Evolutionary conservation across 1,284 basidiomycete genomes (phyloP), one percentile per base, ranked within the genome.

Genomic region (Pascua sp.): DNA sequence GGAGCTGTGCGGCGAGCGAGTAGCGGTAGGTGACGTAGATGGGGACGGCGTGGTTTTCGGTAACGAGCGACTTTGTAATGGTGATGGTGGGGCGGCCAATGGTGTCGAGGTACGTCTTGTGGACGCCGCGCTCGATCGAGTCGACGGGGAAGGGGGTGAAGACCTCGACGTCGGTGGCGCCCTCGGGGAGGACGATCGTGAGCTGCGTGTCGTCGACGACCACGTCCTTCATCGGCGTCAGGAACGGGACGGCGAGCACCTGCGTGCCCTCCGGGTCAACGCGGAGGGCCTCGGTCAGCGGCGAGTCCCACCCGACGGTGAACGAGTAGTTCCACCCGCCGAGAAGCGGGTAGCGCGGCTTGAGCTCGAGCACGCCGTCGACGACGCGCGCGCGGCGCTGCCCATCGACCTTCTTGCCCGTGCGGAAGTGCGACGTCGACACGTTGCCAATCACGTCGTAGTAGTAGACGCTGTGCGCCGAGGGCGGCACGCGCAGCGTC

Each of bases 321-420:
- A 95, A 98, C 44, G 82, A 85, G 78, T 96, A 98, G 75, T 97
- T 98, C 96, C 96, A 99, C 16, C 95, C 93, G 37, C 96, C 96
- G 60, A 98, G 77, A 32, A 99, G 70, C 9, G 96, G 96, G 75
- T 94, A 99, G 42, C 96, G 84, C 0, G 96, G 95, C 47, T 82
- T 82, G 47, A 98, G 73, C 68, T 98, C 92, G 43, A 97, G 80
- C 11, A 85, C 65, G n/a, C 66, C 65, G 18, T 70, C 70, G 59
- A 82, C 81, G 44, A 79, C 76, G 42, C 71, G 58, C 16, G 47
- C 44, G 50, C 51, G 53, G 39, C 47, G 86, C 24, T 84, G 9
- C 83, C 79, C 12, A 83, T 77, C 24, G 24, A 32, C 24, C 47
- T 65, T 62, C 39, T 55, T 58, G 3, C 72, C 81, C 11, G 83